Conservation (phyloP, 1,284 basidiomycete species). For the Tilletia indica region DNA sequence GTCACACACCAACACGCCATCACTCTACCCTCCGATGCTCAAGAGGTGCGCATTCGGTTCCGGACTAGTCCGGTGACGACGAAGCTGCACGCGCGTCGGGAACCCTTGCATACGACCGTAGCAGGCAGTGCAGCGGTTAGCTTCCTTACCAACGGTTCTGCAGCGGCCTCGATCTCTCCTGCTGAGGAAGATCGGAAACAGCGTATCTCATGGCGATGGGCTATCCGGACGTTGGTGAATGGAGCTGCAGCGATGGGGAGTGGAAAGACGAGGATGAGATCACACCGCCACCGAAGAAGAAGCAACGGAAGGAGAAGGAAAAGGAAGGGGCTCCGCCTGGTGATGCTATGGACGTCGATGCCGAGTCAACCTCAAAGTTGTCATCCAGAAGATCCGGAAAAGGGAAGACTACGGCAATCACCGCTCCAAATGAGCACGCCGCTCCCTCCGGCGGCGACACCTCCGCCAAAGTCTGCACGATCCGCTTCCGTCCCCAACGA, state of each 20-base stretch:
- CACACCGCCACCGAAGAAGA: not conserved
- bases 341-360: slow-evolving; percentile 10
- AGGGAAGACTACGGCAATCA: not conserved
- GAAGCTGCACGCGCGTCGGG: slow-evolving; percentile 2
- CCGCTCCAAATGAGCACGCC: not conserved
- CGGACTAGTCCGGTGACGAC: slow-evolving; percentile 4
- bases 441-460: not conserved
- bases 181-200: not conserved
- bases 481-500: slow-evolving; percentile 9
- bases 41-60: slow-evolving; percentile 8
- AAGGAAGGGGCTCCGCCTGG: not conserved
- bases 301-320: not conserved
- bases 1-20: not conserved
- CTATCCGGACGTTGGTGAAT: not conserved
- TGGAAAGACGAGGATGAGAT: slow-evolving; percentile 10
- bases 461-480: not conserved
- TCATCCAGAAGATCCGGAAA: not conserved
- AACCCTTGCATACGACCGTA: not conserved
- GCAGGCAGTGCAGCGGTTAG: not conserved
- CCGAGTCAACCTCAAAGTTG: not conserved
- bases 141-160: not conserved
- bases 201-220: slow-evolving; percentile 6
- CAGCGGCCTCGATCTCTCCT: not conserved
- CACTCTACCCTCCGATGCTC: not conserved
- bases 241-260: not conserved